A percentile compares a stretch with the other conserved stretches of the same genome.
Evolutionary conservation across 2,329 filamentous ascomycete genomes (phyloP).

Genomic region (Chaetomium strumarium): DNA sequence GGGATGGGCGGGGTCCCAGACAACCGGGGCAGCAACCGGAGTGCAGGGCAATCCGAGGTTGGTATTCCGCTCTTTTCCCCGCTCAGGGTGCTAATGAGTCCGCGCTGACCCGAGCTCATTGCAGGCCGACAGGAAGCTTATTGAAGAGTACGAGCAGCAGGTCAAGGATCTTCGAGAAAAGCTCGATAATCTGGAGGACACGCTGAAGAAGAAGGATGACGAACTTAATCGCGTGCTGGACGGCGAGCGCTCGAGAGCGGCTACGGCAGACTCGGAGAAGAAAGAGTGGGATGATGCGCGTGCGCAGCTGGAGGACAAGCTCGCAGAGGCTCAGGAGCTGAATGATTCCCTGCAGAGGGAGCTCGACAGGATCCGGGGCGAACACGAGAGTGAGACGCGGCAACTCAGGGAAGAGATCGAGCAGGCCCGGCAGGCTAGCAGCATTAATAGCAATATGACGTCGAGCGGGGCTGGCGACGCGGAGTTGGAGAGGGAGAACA

Average conservation of each 20-base stretch:
- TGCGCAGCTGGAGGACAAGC: constrained; percentile 62
- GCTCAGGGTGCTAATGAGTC: constrained; percentile 21
- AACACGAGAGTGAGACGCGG: constrained; percentile 59
- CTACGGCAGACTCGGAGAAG: constrained; percentile 55
- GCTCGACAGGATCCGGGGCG: constrained; percentile 64
- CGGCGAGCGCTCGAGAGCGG: constrained; percentile 49
- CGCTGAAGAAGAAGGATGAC: constrained; percentile 61
- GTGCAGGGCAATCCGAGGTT: constrained; percentile 22
- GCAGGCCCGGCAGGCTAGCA: constrained; percentile 29
- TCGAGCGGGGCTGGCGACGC: constrained; percentile 36
- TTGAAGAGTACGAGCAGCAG: constrained; percentile 76
- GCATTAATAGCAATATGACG: constrained; percentile 17
- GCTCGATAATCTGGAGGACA: constrained; percentile 63
- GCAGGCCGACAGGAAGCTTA: constrained; percentile 61
- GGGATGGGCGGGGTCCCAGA: constrained; percentile 8
- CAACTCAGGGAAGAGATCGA: constrained; percentile 60
- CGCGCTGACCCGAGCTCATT: constrained; percentile 11
- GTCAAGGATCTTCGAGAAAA: constrained; percentile 69
- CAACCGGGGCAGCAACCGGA: constrained; percentile 25
- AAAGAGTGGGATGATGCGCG: constrained; percentile 65
- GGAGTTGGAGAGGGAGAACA: constrained; percentile 62
- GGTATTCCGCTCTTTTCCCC: constrained; percentile 3
- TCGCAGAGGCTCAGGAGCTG: constrained; percentile 68
- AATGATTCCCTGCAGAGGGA: constrained; percentile 76
- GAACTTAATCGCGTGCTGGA: constrained; percentile 53